Conservation (phyloP, 495 filamentous ascomycete species). For the Annulohypoxylon maeteangense region DNA sequence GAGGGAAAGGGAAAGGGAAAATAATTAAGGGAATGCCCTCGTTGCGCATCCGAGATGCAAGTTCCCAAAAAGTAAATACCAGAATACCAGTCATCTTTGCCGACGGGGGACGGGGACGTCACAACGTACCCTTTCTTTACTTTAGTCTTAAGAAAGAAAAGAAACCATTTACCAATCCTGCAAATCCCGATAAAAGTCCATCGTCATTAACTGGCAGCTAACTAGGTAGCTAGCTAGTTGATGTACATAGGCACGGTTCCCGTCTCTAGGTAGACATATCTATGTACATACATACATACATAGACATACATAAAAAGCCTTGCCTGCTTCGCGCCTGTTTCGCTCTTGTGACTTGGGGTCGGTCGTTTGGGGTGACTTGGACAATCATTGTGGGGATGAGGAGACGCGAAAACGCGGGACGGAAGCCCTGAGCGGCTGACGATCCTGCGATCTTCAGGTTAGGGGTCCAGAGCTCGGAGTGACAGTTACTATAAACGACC, state of each 20-base stretch:
- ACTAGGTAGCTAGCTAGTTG: background rate
- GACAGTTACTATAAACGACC: constrained; percentile 1
- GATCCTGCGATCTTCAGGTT: constrained; percentile 19
- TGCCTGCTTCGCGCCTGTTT: background rate
- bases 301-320: background rate
- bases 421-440: constrained; percentile 1
- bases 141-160: no score
- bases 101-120: background rate
- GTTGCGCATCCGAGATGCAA: constrained; percentile 43
- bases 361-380: constrained; percentile 18
- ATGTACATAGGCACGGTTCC: background rate
- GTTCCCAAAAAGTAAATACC: constrained; percentile 19
- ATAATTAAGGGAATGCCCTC: constrained; percentile 38
- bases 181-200: constrained; percentile 32
- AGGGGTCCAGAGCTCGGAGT: constrained; percentile 11
- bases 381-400: constrained; percentile 10
- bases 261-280: background rate
- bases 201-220: background rate
- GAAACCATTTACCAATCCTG: background rate
- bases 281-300: background rate
- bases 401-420: background rate
- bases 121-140: constrained; percentile 8
- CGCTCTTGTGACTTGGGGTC: constrained; percentile 19
- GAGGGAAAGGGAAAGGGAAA: no score
- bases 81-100: constrained; percentile 10